Percentiles rank a stretch among this genome's conserved stretches.
Evolutionary conservation across 106 monocot genomes (phyloP).

Genomic region (Dendrobium nobile): DNA sequence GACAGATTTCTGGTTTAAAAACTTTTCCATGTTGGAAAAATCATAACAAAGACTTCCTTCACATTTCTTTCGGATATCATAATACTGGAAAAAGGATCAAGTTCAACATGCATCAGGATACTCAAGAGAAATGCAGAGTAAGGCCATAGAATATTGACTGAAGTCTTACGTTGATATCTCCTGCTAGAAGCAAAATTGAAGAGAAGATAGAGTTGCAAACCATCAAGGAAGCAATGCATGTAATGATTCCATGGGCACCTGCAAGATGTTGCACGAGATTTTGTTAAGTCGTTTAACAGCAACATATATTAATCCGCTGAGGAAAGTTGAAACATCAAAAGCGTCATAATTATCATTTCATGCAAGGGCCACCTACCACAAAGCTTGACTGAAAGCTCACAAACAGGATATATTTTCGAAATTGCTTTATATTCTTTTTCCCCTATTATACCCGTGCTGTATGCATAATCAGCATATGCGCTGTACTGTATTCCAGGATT

Average conservation of each 20-base stretch:
- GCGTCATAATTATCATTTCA: too few species aligned
- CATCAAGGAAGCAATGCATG: conserved; percentile 46
- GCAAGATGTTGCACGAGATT: conserved; percentile 5
- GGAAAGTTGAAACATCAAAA: too few species aligned
- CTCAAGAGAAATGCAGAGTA: too few species aligned
- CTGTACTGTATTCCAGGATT: conserved; percentile 43
- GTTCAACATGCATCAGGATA: too few species aligned
- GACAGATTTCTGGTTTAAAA: conserved; percentile 36
- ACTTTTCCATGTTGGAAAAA: conserved; percentile 55
- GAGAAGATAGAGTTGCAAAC: conserved; percentile 62
- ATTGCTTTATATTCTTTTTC: conserved; percentile 24
- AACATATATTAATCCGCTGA: too few species aligned
- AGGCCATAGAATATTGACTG: background rate
- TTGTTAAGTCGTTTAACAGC: too few species aligned
- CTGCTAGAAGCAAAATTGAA: conserved; percentile 45
- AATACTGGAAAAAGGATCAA: conserved; percentile 22
- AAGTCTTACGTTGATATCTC: conserved; percentile 47
- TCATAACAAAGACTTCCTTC: conserved; percentile 46
- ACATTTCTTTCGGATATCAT: conserved; percentile 49
- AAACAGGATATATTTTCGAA: conserved; percentile 33
- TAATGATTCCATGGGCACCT: conserved; percentile 41
- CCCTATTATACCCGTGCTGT: conserved; percentile 38
- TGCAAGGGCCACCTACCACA: conserved; percentile 22
- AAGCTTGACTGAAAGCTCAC: conserved; percentile 27
- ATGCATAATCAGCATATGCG: conserved; percentile 52